These are phyloP conservation scores for Melocanna baccifera DNA, from an alignment of 176 grass and related monocot species.

Conservation along the genomic window DNA sequence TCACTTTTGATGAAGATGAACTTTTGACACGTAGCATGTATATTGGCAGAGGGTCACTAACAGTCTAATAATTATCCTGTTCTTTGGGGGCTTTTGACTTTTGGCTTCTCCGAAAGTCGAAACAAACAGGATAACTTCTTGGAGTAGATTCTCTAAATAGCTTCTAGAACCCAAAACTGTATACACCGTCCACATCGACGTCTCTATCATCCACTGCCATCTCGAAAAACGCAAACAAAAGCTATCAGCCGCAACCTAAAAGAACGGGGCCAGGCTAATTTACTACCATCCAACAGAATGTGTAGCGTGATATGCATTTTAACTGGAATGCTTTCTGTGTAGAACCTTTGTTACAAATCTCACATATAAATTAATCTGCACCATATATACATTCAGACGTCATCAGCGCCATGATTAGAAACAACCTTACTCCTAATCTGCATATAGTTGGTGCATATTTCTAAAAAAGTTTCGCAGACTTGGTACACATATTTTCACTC, in stretches of 20 bases:
- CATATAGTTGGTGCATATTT: background rate
- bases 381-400: background rate
- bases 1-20: background rate
- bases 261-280: too few species aligned
- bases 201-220: too few species aligned
- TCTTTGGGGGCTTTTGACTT: too few species aligned
- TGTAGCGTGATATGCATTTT: background rate
- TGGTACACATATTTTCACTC: background rate
- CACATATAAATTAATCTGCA: background rate
- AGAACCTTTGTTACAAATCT: background rate
- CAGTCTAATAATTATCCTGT: background rate
- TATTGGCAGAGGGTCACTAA: background rate
- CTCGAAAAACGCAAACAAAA: too few species aligned
- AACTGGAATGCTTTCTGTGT: background rate
- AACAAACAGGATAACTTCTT: too few species aligned
- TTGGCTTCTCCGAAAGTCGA: too few species aligned
- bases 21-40: background rate
- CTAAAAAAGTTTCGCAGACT: background rate
- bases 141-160: too few species aligned
- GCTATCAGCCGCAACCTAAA: too few species aligned
- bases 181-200: too few species aligned
- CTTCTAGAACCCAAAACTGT: too few species aligned
- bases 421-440: background rate
- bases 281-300: background rate
- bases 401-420: background rate